These are phyloP conservation scores for Parastagonospora avenae DNA, from an alignment of 2,329 filamentous ascomycete genomes.

Conservation along the genomic window DNA sequence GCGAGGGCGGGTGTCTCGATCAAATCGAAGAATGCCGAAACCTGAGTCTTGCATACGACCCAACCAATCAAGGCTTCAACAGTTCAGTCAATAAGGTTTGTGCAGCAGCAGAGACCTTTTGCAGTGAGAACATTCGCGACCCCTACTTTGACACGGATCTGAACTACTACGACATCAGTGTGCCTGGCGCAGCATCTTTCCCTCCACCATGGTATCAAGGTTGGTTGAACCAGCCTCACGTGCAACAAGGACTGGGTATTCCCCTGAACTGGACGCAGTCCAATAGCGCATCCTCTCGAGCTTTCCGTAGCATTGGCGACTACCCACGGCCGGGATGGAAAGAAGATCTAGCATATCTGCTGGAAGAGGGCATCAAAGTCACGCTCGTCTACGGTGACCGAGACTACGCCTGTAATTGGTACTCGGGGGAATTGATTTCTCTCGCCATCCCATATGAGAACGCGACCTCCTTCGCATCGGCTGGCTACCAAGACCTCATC, in stretches of 20 bases:
- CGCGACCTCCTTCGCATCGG: slow-evolving; percentile 61
- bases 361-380: slow-evolving; percentile 53
- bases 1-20: slow-evolving; percentile 59
- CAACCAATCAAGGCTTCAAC: slow-evolving; percentile 51
- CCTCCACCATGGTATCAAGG: slow-evolving; percentile 54
- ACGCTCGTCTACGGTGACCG: slow-evolving; percentile 39
- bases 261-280: slow-evolving; percentile 62
- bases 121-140: slow-evolving; percentile 51
- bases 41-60: slow-evolving; percentile 55
- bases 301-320: slow-evolving; percentile 57
- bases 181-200: slow-evolving; percentile 51
- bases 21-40: slow-evolving; percentile 58
- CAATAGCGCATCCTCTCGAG: slow-evolving; percentile 48
- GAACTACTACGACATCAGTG: slow-evolving; percentile 64
- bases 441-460: slow-evolving; percentile 60
- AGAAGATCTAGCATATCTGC: slow-evolving; percentile 57
- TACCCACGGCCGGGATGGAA: slow-evolving; percentile 55
- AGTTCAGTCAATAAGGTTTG: slow-evolving; percentile 50
- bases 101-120: slow-evolving; percentile 52
- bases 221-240: slow-evolving; percentile 62
- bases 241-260: slow-evolving; percentile 61
- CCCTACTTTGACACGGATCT: slow-evolving; percentile 52
- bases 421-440: slow-evolving; percentile 76
- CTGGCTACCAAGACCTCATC: slow-evolving; percentile 74
- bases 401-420: slow-evolving; percentile 62